Evolutionary conservation across 768 basidiomycete species (phyloP).

Genomic region (Dioszegia hungarica): DNA sequence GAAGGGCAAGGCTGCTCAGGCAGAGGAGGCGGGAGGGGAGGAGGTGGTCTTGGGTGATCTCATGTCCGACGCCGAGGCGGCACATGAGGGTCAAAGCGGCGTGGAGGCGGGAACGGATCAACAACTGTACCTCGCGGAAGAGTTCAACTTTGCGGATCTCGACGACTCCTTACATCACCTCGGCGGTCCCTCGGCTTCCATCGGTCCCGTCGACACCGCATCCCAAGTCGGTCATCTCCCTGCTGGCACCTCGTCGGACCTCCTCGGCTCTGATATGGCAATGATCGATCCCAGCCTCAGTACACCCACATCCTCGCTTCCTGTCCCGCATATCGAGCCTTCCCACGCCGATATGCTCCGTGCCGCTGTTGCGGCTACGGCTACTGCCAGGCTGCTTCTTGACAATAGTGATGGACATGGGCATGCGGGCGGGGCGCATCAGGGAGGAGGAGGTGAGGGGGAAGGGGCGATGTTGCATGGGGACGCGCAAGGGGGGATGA

Average conservation of each 20-base stretch:
- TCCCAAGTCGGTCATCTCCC: no score
- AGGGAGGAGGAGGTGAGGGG: neutral
- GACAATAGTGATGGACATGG: neutral
- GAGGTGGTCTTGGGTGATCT: neutral
- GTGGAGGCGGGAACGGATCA: no score
- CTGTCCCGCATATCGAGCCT: neutral
- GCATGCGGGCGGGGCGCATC: neutral
- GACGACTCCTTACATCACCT: neutral
- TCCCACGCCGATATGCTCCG: neutral
- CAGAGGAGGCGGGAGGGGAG: neutral
- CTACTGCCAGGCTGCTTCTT: no score
- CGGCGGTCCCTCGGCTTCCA: no score
- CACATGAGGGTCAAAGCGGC: no score
- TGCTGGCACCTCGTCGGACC: no score
- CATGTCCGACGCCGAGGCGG: neutral
- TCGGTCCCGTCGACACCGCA: no score
- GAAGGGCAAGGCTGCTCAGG: neutral
- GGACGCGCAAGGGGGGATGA: neutral
- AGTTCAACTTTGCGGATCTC: neutral
- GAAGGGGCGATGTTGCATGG: neutral
- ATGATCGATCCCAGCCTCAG: neutral
- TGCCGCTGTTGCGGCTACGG: neutral
- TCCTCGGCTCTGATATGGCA: no score
- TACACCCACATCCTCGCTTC: no score
- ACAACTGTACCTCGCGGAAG: neutral